Evolutionary conservation across 2,329 filamentous ascomycete genomes (phyloP).

Genomic region (Emergomyces africanus): DNA sequence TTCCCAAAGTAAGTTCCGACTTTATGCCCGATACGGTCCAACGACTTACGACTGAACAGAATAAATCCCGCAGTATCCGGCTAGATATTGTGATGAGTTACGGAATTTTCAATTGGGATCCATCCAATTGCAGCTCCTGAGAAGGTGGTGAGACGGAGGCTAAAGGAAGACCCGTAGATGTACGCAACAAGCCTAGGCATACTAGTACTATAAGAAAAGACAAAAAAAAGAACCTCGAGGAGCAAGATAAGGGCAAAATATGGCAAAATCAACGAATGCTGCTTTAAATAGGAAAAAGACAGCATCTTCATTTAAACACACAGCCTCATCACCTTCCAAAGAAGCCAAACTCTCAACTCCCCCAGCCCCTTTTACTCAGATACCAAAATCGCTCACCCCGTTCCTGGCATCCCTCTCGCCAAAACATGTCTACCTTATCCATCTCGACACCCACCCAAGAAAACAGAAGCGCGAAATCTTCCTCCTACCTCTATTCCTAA

Average conservation of each 20-base stretch:
- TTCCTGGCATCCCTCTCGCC: constrained; percentile 55
- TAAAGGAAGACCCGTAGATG: background rate
- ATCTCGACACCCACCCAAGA: constrained; percentile 60
- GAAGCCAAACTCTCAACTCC: constrained; percentile 1
- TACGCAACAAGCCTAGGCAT: background rate
- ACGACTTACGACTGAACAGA: background rate
- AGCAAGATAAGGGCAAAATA: constrained; percentile 9
- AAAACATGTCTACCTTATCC: constrained; percentile 67
- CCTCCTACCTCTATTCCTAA: constrained; percentile 63
- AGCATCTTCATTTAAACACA: constrained; percentile 12
- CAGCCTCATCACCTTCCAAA: background rate
- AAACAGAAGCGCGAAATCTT: constrained; percentile 75
- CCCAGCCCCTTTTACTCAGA: constrained; percentile 53
- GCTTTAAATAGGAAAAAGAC: constrained; percentile 20
- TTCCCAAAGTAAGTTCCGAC: background rate
- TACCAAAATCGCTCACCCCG: constrained; percentile 48
- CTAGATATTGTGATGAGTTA: background rate
- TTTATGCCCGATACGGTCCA: background rate
- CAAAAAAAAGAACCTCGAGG: background rate
- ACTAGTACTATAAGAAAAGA: background rate
- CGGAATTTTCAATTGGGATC: background rate
- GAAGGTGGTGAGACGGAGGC: background rate
- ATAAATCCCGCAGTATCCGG: background rate
- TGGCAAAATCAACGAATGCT: constrained; percentile 25
- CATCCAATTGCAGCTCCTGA: background rate